A percentile compares a stretch with the other conserved stretches of the same genome.
These are phyloP conservation scores for Globisporangium cederbergense DNA, from an alignment of 352 stramenopile genomes.

Conservation along the genomic window DNA sequence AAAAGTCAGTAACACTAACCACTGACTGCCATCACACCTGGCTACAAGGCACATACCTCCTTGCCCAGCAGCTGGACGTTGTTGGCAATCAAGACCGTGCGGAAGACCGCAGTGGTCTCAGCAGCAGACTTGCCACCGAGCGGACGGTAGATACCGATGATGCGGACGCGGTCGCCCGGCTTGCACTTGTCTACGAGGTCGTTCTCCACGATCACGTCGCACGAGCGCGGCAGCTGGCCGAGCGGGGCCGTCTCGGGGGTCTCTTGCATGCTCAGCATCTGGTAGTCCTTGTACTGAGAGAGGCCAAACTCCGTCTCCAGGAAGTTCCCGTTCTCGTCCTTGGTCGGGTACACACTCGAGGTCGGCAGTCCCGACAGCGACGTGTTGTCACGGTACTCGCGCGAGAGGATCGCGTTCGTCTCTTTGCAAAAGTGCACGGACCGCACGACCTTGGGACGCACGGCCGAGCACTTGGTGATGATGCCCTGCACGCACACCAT, in stretches of 20 bases:
- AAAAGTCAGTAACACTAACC: background rate
- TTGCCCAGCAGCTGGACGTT: slow-evolving; percentile 94
- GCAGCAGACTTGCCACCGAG: slow-evolving; percentile 79
- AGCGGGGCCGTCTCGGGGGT: slow-evolving; percentile 93
- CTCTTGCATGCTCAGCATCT: slow-evolving; percentile 90
- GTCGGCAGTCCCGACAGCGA: slow-evolving; percentile 90
- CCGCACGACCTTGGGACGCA: slow-evolving; percentile 97
- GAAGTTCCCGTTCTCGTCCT: slow-evolving; percentile 95
- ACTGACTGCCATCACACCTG: background rate
- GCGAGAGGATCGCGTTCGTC: slow-evolving; percentile 90
- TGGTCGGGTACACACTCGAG: slow-evolving; percentile 91
- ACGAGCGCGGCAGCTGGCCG: slow-evolving; percentile 95
- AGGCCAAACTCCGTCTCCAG: slow-evolving; percentile 99
- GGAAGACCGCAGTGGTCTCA: slow-evolving; percentile 90
- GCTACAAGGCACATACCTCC: slow-evolving; percentile 38
- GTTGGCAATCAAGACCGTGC: slow-evolving; percentile 96
- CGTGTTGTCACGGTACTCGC: slow-evolving; percentile 97
- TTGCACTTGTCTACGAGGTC: slow-evolving; percentile 99
- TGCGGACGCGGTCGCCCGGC: slow-evolving; percentile 95
- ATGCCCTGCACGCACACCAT: slow-evolving; percentile 99
- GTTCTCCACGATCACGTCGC: slow-evolving; percentile 98
- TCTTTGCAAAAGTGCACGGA: slow-evolving; percentile 98
- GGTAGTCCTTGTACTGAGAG: slow-evolving; percentile 98
- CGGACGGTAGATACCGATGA: slow-evolving; percentile 94
- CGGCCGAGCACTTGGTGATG: slow-evolving; percentile 96